Evolutionary conservation across 371 early-diverging fungal genomes (phyloP).

Genomic region (Actinomortierella wolfii): DNA sequence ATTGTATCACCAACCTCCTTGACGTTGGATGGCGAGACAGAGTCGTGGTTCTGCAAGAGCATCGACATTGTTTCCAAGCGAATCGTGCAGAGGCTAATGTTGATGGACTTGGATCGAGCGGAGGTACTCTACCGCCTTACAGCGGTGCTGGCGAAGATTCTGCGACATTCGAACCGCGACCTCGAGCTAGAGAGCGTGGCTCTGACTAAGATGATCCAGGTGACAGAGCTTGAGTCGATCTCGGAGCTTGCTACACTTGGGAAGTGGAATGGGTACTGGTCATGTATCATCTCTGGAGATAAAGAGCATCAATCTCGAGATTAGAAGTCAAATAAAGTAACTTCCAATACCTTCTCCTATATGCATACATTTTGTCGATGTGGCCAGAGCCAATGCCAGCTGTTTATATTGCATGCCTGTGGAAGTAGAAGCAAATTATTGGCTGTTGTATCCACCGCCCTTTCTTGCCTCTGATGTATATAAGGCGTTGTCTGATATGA

Average conservation of each 20-base stretch:
- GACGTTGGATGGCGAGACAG: neutral
- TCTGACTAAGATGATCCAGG: slow-evolving; percentile 39
- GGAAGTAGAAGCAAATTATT: too few species aligned
- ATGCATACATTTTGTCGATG: too few species aligned
- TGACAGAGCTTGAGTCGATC: slow-evolving; percentile 25
- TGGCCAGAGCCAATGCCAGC: too few species aligned
- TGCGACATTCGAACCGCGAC: slow-evolving; percentile 21
- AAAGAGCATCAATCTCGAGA: neutral
- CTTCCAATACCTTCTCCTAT: too few species aligned
- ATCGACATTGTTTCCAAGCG: neutral
- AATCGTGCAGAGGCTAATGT: slow-evolving; percentile 26
- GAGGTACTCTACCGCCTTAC: slow-evolving; percentile 30
- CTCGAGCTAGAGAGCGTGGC: slow-evolving; percentile 41
- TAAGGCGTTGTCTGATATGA: too few species aligned
- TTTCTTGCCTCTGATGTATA: too few species aligned
- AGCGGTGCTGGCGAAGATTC: slow-evolving; percentile 25
- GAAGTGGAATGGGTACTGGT: slow-evolving; percentile 38
- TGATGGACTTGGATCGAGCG: slow-evolving; percentile 30
- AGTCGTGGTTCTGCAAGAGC: neutral
- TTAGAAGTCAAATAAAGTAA: too few species aligned
- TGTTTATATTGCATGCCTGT: too few species aligned
- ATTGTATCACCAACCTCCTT: slow-evolving; percentile 16
- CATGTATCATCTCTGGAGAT: slow-evolving; percentile 38
- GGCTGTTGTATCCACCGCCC: too few species aligned
- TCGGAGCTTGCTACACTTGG: slow-evolving; percentile 25